phyloP scores from a whole-genome alignment of 805 yeast genomes.

The Saturnispora dispora region DNA sequence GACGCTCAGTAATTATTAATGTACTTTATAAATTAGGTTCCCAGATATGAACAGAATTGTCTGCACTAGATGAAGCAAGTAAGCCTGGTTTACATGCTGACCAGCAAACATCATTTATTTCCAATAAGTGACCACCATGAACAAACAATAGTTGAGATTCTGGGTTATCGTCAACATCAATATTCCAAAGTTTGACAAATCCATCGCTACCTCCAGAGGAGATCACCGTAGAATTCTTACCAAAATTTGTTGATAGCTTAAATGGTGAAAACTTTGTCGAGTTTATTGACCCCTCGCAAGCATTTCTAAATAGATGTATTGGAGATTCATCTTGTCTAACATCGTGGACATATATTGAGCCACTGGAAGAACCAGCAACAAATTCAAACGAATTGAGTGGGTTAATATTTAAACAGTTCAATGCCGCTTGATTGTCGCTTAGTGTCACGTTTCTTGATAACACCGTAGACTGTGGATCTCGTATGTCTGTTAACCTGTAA shows the following conservation, averaged over 20 bases:
- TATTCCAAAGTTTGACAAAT: constrained; percentile 54
- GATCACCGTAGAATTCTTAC: constrained; percentile 19
- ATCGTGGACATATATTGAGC: constrained; percentile 56
- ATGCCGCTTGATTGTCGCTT: background rate
- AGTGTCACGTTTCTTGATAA: constrained; percentile 13
- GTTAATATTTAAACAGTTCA: constrained; percentile 55
- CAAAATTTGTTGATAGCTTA: constrained; percentile 30
- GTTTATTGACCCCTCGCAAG: constrained; percentile 50
- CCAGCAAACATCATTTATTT: constrained; percentile 82
- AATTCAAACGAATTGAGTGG: constrained; percentile 44
- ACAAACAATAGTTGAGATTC: constrained; percentile 38
- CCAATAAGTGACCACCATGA: constrained; percentile 85
- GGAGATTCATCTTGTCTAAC: constrained; percentile 37
- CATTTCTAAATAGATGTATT: constrained; percentile 18
- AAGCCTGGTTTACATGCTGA: constrained; percentile 61
- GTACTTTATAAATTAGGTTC: constrained; percentile 36
- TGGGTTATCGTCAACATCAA: constrained; percentile 18
- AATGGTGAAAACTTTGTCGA: constrained; percentile 67
- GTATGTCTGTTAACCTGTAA: constrained; percentile 44
- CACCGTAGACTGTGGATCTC: constrained; percentile 24
- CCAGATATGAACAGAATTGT: constrained; percentile 85
- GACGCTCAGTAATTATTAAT: background rate
- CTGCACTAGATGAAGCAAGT: constrained; percentile 72
- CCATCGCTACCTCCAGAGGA: constrained; percentile 64
- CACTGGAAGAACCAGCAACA: constrained; percentile 61